A percentile compares a stretch with the other conserved stretches of the same genome.
Evolutionary conservation across 345 rosid species (phyloP).

Genomic region (Kernera saxatilis): DNA sequence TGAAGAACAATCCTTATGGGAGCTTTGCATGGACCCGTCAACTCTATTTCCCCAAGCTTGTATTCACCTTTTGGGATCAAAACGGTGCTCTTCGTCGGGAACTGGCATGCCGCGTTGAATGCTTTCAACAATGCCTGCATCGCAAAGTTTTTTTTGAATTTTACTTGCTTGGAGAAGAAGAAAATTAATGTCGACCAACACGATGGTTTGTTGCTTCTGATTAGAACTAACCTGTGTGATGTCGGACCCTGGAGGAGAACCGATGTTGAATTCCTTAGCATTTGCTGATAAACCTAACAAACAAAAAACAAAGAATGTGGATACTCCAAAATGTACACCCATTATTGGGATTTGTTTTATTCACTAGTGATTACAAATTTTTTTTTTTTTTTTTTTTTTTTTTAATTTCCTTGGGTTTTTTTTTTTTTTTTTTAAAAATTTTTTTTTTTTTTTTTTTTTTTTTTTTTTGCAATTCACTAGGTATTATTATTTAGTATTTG

Average conservation of each 20-base stretch:
- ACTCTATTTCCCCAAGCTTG: conserved; percentile 11
- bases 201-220: neutral
- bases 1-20: conserved; percentile 6
- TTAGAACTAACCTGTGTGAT: conserved; percentile 13
- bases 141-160: neutral
- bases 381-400: neutral
- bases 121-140: conserved; percentile 18
- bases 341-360: neutral
- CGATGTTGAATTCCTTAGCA: conserved; percentile 20
- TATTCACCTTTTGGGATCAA: conserved; percentile 29
- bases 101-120: conserved; percentile 27
- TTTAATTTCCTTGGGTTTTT: too few species aligned
- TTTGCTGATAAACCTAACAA: conserved; percentile 23
- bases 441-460: neutral
- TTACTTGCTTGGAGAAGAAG: neutral
- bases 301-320: neutral
- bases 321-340: conserved; percentile 11
- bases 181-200: neutral
- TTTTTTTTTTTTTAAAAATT: neutral
- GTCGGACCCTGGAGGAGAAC: conserved; percentile 18
- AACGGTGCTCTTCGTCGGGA: neutral
- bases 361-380: conserved; percentile 10
- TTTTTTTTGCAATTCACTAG: conserved; percentile 7
- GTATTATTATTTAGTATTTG: neutral
- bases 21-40: conserved; percentile 31